phyloP scores from a whole-genome alignment of 2,329 filamentous ascomycete genomes.

The Ophiostoma ulmi region DNA sequence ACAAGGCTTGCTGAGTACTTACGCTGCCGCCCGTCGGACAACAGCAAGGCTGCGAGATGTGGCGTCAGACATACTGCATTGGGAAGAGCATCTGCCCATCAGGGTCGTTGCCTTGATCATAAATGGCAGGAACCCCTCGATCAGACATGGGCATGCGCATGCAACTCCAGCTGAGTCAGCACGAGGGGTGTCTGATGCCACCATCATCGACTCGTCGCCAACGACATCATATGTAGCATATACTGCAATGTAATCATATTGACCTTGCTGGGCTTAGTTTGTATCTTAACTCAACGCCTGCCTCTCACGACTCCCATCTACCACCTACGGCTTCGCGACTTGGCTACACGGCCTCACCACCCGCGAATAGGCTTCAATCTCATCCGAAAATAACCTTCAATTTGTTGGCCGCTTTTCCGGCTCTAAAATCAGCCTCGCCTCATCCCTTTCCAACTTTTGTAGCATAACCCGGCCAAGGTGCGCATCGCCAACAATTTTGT shows the following conservation, averaged over 20 bases:
- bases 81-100: background rate
- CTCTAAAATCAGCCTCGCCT: background rate
- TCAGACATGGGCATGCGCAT: background rate
- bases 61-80: slow-evolving; percentile 2
- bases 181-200: background rate
- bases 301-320: background rate
- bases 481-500: slow-evolving; percentile 16
- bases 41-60: slow-evolving; percentile 11
- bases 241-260: background rate
- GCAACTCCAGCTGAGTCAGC: background rate
- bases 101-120: background rate
- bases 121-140: slow-evolving; percentile 1
- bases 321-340: background rate
- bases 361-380: background rate
- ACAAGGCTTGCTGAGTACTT: background rate
- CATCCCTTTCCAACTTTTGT: background rate
- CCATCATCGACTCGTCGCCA: background rate
- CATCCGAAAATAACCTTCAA: background rate
- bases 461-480: background rate
- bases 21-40: background rate
- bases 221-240: background rate
- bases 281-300: too few species aligned
- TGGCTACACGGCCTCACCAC: background rate
- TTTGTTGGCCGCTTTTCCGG: background rate
- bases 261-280: background rate